Evolutionary conservation across 768 basidiomycete genomes (phyloP).

Genomic region (Phanerodontia chrysosporium): DNA sequence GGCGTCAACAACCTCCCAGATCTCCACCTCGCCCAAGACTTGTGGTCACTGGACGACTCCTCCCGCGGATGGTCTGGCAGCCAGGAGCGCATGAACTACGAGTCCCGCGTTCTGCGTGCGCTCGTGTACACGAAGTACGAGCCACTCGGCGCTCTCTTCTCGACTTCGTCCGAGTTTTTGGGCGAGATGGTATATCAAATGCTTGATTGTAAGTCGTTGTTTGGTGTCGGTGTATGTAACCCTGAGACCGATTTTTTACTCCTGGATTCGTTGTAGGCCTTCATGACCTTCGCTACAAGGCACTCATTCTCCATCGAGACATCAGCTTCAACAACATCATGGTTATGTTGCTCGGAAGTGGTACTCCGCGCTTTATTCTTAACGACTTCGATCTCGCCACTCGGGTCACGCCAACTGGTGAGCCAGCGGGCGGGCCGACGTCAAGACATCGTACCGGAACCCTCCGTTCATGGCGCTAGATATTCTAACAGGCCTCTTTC

Average conservation of each 20-base stretch:
- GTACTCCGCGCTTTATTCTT: background rate
- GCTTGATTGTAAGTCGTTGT: constrained; percentile 1
- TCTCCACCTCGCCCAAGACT: background rate
- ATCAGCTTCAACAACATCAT: constrained; percentile 7
- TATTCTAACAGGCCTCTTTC: background rate
- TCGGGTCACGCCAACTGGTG: background rate
- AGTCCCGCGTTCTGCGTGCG: background rate
- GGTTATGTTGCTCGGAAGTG: background rate
- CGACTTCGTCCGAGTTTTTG: background rate
- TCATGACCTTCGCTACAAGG: constrained; percentile 6
- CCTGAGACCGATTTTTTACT: too few relatives aligned
- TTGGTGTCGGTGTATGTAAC: too few relatives aligned
- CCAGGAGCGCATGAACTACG: background rate
- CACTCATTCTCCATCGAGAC: constrained; percentile 5
- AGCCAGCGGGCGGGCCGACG: background rate
- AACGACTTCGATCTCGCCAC: constrained; percentile 8
- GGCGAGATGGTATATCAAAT: constrained; percentile 3
- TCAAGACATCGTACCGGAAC: constrained; percentile 9
- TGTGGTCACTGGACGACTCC: background rate
- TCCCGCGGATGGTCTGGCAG: background rate
- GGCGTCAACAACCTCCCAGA: background rate
- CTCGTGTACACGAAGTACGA: constrained; percentile 1
- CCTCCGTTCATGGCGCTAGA: constrained; percentile 1
- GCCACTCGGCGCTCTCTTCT: background rate
- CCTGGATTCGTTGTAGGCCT: background rate